Evolutionary conservation across 2,329 filamentous ascomycete species (phyloP).

Genomic region (Magnaporthiopsis poae): DNA sequence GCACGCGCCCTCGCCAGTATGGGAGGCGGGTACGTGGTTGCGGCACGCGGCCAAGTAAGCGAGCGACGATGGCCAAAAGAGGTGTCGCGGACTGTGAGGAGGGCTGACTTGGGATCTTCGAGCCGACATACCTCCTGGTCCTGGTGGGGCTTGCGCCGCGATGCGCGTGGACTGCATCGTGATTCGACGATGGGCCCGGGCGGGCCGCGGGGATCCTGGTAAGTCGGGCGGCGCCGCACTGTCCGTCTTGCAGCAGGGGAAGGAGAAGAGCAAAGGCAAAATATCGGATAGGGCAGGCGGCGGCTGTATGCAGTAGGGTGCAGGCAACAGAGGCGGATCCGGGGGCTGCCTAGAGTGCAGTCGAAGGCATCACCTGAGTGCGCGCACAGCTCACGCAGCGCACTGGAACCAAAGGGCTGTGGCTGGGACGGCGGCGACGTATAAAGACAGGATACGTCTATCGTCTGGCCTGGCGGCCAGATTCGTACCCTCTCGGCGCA

Average conservation of each 20-base stretch:
- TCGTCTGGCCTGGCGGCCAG: neutral
- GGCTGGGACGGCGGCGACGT: neutral
- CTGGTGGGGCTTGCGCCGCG: conserved; percentile 5
- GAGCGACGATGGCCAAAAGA: neutral
- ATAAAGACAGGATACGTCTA: neutral
- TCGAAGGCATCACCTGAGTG: neutral
- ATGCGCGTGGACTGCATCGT: conserved; percentile 7
- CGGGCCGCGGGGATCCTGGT: neutral
- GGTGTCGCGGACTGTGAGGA: conserved; percentile 18
- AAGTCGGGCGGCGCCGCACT: neutral
- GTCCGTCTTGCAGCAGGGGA: neutral
- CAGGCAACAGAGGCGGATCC: neutral
- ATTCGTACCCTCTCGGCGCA: neutral
- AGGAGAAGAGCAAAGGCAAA: neutral
- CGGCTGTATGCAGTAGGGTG: neutral
- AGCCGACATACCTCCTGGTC: conserved; percentile 3
- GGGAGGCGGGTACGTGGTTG: neutral
- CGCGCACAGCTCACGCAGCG: neutral
- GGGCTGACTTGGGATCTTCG: conserved; percentile 9
- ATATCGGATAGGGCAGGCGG: neutral
- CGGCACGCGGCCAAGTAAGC: neutral
- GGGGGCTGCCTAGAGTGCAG: neutral
- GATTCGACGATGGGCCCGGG: conserved; percentile 1
- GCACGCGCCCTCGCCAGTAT: neutral
- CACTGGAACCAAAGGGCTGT: neutral